These are phyloP conservation scores for Ilex paraguariensis DNA, from an alignment of 305 asterid species.

Conservation along the genomic window DNA sequence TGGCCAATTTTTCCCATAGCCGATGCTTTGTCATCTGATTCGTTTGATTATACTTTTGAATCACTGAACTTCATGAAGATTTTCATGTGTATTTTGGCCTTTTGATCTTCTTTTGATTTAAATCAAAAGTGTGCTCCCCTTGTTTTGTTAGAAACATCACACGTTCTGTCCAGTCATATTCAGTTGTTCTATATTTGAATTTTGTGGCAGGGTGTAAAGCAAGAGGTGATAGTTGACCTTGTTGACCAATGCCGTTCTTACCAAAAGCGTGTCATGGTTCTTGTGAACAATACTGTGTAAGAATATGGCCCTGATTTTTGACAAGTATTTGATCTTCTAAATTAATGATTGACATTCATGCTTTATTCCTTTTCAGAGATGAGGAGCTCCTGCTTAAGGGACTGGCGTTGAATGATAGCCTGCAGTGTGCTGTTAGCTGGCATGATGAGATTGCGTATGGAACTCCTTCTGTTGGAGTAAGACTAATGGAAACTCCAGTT, in stretches of 20 bases:
- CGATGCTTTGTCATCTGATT: too few relatives aligned
- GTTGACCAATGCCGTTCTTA: conserved; percentile 85
- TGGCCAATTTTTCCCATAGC: too few relatives aligned
- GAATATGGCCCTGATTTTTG: conserved; percentile 13
- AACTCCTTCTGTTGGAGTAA: conserved; percentile 26
- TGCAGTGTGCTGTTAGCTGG: conserved; percentile 65
- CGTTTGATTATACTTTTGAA: too few relatives aligned
- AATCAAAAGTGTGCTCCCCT: too few relatives aligned
- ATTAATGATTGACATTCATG: not conserved
- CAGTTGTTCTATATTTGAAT: conserved; percentile 7
- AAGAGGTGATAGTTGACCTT: conserved; percentile 82
- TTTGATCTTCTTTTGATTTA: too few relatives aligned
- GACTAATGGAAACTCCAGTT: conserved; percentile 37
- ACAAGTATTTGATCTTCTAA: not conserved
- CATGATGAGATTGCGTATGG: conserved; percentile 74
- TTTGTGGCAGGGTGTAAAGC: conserved; percentile 61
- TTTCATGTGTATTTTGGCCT: too few relatives aligned
- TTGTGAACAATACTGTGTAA: conserved; percentile 87
- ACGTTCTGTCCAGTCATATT: not conserved
- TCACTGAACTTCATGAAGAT: too few relatives aligned
- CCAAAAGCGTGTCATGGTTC: conserved; percentile 82
- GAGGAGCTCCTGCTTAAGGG: conserved; percentile 83
- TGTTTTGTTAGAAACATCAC: too few relatives aligned
- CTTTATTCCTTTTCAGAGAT: conserved; percentile 40
- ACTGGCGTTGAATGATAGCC: conserved; percentile 62